Evolutionary conservation across 1,139 yeast species (phyloP), one percentile per base, ranked within the genome.

Genomic region (Yarrowia galli): DNA sequence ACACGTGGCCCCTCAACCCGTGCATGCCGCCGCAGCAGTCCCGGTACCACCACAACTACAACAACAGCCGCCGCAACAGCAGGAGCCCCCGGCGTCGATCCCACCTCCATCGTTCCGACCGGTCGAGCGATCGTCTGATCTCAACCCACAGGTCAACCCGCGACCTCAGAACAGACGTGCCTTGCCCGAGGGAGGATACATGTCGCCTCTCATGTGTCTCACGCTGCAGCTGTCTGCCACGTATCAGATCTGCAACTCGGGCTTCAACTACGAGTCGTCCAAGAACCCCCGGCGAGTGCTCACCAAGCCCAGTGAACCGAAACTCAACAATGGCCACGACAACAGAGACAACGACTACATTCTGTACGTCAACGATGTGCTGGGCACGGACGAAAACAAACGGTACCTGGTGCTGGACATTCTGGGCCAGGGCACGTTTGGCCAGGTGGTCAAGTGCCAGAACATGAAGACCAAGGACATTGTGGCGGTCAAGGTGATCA

Each of bases 381-480:
- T 96, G 63, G 99, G 99, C 2, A 84, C 87, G 1, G 96, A 92
- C 75, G 97, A 92, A 73, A 93, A 92, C 68, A 82, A 95, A 69
- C 74, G 91, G 75, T 93, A 93, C 76, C 83, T 95, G 74, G 98
- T 96, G 4, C 80, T 95, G 71, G 98, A 95, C 78, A 84, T 95
- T 28, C 79, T 96, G 60, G 99, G 99, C 0, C 95, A 93, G 72
- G 99, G 99, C 3, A 93, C 99, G 0, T 95, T 96, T 83, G 99
- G 99, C 6, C 99, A 95, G 78, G 99, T 96, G 67, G 98, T 93
- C 42, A 95, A 95, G 79, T 95, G 98, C 79, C 99, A 95, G 78
- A 92, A 95, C 77, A 82, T 95, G 78, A 82, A 87, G 64, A 92
- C 96, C 61, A 96, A 92, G 75, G 93, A 92, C 70, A 87, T 95